Conservation (phyloP, 2,329 filamentous ascomycete genomes). For the Monilinia polystroma region DNA sequence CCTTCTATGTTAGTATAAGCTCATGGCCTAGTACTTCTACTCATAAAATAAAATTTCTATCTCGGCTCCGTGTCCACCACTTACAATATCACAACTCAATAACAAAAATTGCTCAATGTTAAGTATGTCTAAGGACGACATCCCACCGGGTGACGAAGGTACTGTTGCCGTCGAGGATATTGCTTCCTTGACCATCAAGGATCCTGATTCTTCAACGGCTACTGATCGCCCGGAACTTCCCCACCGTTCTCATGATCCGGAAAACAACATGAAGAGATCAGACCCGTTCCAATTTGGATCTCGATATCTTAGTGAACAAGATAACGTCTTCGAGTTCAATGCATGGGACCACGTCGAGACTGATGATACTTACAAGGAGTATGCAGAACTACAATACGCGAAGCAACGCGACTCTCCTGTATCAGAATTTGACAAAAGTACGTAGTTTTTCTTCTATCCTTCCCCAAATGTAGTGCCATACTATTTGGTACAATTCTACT, state of each 20-base stretch:
- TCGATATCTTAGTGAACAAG: constrained; percentile 76
- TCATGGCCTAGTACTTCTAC: not conserved
- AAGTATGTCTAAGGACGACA: constrained; percentile 18
- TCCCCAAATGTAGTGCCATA: not conserved
- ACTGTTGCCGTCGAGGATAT: constrained; percentile 5
- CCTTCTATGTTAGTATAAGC: not conserved
- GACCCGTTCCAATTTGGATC: constrained; percentile 97
- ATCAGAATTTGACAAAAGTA: constrained; percentile 87
- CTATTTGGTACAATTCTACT: constrained; percentile 53
- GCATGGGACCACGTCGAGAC: constrained; percentile 98
- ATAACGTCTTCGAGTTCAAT: constrained; percentile 96
- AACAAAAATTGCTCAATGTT: not conserved
- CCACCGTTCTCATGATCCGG: constrained; percentile 40
- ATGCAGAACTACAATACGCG: constrained; percentile 78
- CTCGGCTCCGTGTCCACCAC: not conserved
- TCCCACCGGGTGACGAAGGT: constrained; percentile 12
- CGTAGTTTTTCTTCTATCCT: constrained; percentile 40
- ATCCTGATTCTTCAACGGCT: constrained; percentile 25
- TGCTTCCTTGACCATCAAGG: constrained; percentile 28
- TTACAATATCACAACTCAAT: not conserved
- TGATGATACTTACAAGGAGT: constrained; percentile 82
- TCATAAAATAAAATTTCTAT: constrained; percentile 9
- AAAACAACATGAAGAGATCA: constrained; percentile 77
- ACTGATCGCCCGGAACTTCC: constrained; percentile 31
- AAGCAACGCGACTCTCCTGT: constrained; percentile 85